Evolutionary conservation across 371 early-diverging fungal species (phyloP), one percentile per base, ranked within the genome.

Genomic region (Phascolomyces articulosus): DNA sequence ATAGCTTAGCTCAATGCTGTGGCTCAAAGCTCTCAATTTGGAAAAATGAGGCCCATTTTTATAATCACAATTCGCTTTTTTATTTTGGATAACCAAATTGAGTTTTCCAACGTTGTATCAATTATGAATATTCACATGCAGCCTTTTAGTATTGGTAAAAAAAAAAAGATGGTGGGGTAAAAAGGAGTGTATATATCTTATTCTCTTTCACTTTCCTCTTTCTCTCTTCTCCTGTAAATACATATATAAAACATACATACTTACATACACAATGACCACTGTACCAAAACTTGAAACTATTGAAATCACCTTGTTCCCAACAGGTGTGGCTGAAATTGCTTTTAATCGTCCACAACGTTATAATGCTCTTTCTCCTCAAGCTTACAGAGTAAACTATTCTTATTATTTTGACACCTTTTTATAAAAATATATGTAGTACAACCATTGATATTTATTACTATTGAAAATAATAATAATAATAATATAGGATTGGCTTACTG

Each of bases 291-390:
- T 88, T 47, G 74, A 86, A 68, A 78, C 80, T 6, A 71, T 88
- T 58, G 75, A 76, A 34, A 78, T 88, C 47, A 80, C 74, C 27
- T 59, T 88, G 15, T 77, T 77, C 38, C 59, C 75, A 4, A 75
- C 80, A 9, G 89, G 91, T 47, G 89, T 90, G 9, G 80, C 81
- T 29, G 84, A 90, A 38, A 78, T 91, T 61, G 77, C 86, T 2
- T 88, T 90, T 65, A 91, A 90, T 73, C 83, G 88, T 23, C 91
- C 91, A 23, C 68, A 79, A 49, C 73, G 73, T 16, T 85, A 81
- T 69, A 92, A 91, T 70, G 83, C 91, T 16, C 72, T 92, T 58
- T 77, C 80, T 41, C 82, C 87, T n/a, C 77, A 77, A 53, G 80
- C 79, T 7, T 92, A 91, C 61, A 73, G 63, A 62, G 85, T 79